phyloP scores from a whole-genome alignment of 306 rosid species.

The Castanopsis chinensis region DNA sequence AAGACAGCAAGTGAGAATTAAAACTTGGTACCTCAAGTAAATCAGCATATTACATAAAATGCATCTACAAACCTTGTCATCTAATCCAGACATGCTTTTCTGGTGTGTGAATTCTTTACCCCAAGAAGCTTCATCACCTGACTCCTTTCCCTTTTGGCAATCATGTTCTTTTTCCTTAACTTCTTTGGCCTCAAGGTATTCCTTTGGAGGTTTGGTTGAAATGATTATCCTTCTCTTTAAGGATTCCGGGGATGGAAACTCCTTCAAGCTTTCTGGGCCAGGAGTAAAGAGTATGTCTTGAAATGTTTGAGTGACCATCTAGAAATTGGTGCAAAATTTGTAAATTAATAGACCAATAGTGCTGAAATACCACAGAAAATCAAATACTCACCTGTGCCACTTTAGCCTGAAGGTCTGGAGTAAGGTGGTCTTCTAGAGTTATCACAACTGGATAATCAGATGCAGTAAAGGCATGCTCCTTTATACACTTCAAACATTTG shows the following conservation, averaged over 20 bases:
- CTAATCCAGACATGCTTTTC: slow-evolving; percentile 33
- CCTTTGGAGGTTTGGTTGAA: slow-evolving; percentile 98
- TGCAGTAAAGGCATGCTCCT: slow-evolving; percentile 71
- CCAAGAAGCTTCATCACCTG: slow-evolving; percentile 76
- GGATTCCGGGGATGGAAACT: slow-evolving; percentile 92
- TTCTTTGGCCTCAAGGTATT: slow-evolving; percentile 75
- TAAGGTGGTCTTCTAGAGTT: slow-evolving; percentile 93
- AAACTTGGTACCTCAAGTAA: slow-evolving; percentile 2
- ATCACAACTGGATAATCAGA: slow-evolving; percentile 93
- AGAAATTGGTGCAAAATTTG: slow-evolving; percentile 29
- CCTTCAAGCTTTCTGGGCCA: slow-evolving; percentile 62
- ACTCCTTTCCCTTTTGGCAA: slow-evolving; percentile 37
- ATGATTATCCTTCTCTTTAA: slow-evolving; percentile 75
- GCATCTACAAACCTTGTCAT: slow-evolving; percentile 61
- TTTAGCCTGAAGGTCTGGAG: slow-evolving; percentile 93
- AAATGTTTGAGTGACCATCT: slow-evolving; percentile 78
- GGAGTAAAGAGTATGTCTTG: slow-evolving; percentile 77
- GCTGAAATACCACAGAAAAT: slow-evolving; percentile 14
- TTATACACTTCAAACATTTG: slow-evolving; percentile 82
- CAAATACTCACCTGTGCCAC: slow-evolving; percentile 67
- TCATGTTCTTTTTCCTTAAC: slow-evolving; percentile 50
- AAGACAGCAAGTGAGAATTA: slow-evolving; percentile 20
- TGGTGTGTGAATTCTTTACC: slow-evolving; percentile 69
- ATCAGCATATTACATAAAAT: slow-evolving; percentile 8
- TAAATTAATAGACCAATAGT: slow-evolving; percentile 19